phyloP scores from a whole-genome alignment of 371 early-diverging fungal species.

The Catenaria anguillulae region DNA sequence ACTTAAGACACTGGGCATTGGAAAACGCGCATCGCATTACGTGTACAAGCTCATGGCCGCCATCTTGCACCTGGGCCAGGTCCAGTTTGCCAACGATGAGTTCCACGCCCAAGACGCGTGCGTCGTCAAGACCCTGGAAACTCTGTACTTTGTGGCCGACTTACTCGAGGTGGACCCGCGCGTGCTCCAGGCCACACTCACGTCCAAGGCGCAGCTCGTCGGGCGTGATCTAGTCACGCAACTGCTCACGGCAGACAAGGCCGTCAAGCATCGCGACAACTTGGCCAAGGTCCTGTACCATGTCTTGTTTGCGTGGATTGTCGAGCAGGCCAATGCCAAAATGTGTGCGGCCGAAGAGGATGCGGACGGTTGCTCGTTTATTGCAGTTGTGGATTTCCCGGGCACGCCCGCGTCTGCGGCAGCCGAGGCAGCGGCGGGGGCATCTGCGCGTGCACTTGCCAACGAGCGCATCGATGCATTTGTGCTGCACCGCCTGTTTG shows the following conservation, averaged over 20 bases:
- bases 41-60: slow-evolving; percentile 74
- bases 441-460: slow-evolving; percentile 46
- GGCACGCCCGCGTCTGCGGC: slow-evolving; percentile 25
- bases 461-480: slow-evolving; percentile 66
- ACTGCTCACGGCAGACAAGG: slow-evolving; percentile 60
- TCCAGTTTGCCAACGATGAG: slow-evolving; percentile 25
- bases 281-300: slow-evolving; percentile 64
- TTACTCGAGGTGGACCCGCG: slow-evolving; percentile 66
- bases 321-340: slow-evolving; percentile 70
- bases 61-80: slow-evolving; percentile 68
- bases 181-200: slow-evolving; percentile 38
- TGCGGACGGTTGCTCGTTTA: slow-evolving; percentile 28
- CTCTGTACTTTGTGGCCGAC: slow-evolving; percentile 37
- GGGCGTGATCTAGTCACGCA: slow-evolving; percentile 72
- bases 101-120: slow-evolving; percentile 31
- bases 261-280: slow-evolving; percentile 57
- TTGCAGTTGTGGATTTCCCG: slow-evolving; percentile 54
- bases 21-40: slow-evolving; percentile 55
- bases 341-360: slow-evolving; percentile 44
- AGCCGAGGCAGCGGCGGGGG: slow-evolving; percentile 24
- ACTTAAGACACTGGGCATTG: slow-evolving; percentile 65
- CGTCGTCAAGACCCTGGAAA: slow-evolving; percentile 46
- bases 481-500: slow-evolving; percentile 12
- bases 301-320: slow-evolving; percentile 69
- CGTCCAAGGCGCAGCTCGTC: slow-evolving; percentile 22